phyloP scores from a whole-genome alignment of 805 yeast genomes.

The Candida broadrunensis region DNA sequence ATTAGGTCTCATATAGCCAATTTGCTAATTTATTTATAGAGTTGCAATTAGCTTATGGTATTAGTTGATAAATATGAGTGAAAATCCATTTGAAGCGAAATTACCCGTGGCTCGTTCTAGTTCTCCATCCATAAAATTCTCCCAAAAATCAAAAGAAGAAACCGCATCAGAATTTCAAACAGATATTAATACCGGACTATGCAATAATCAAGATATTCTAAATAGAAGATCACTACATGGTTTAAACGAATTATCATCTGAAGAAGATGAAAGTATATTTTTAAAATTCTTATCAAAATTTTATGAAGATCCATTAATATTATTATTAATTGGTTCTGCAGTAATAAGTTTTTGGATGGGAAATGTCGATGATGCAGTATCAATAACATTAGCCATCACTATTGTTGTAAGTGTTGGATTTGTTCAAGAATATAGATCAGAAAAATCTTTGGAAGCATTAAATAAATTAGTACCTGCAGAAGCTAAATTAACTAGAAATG shows the following conservation, averaged over 20 bases:
- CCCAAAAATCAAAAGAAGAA: constrained; percentile 62
- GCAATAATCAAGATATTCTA: constrained; percentile 65
- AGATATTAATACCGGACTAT: constrained; percentile 56
- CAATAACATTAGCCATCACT: constrained; percentile 85
- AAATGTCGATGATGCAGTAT: constrained; percentile 93
- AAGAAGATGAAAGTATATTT: constrained; percentile 74
- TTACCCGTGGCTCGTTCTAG: constrained; percentile 9
- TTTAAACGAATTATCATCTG: constrained; percentile 68
- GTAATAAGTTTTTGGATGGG: constrained; percentile 86
- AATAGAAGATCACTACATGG: constrained; percentile 78
- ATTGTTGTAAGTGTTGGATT: constrained; percentile 97
- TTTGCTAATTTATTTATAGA: no score
- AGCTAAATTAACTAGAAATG: constrained; percentile 85
- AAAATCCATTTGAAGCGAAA: constrained; percentile 34
- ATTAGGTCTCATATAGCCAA: no score
- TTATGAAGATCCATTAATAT: constrained; percentile 86
- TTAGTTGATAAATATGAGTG: constrained; percentile 37
- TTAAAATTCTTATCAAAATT: constrained; percentile 76
- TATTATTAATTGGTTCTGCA: constrained; percentile 88
- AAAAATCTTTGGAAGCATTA: constrained; percentile 88
- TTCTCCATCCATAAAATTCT: constrained; percentile 64
- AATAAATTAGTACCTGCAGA: constrained; percentile 95
- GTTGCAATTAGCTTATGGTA: not conserved
- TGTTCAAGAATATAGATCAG: constrained; percentile 95
- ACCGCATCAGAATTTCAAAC: constrained; percentile 63